These are phyloP conservation scores for Pulveroboletus frians DNA, from an alignment of 768 basidiomycete genomes.

Conservation along the genomic window DNA sequence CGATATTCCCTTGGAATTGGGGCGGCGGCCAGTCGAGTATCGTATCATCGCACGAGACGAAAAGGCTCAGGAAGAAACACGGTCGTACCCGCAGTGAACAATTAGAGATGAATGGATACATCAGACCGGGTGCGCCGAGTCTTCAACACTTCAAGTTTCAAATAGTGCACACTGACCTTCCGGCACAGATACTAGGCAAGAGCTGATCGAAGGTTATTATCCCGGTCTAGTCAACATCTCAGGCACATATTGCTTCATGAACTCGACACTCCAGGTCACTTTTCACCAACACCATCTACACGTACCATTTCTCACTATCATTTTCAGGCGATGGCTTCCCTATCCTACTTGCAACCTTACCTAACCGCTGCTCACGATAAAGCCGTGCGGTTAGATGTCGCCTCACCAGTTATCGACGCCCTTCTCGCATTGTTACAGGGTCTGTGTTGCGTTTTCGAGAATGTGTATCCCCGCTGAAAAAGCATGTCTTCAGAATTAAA, in stretches of 20 bases:
- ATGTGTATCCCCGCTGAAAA: conserved; percentile 3
- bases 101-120: conserved; percentile 39
- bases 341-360: conserved; percentile 76
- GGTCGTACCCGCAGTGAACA: conserved; percentile 55
- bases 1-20: conserved; percentile 63
- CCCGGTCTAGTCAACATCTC: conserved; percentile 94
- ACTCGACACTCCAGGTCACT: conserved; percentile 84
- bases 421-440: conserved; percentile 67
- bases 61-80: conserved; percentile 46
- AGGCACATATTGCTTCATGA: conserved; percentile 97
- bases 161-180: conserved; percentile 1
- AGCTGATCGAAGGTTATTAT: conserved; percentile 47
- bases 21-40: conserved; percentile 26
- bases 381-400: conserved; percentile 75
- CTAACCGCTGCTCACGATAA: conserved; percentile 69
- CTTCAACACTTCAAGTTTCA: neutral
- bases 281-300: neutral
- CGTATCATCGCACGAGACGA: conserved; percentile 30
- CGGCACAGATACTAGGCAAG: conserved; percentile 22
- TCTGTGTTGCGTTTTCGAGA: conserved; percentile 30
- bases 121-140: conserved; percentile 24
- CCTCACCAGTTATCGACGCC: conserved; percentile 82
- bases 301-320: conserved; percentile 14
- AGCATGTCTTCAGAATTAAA: conserved; percentile 49
- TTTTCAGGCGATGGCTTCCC: conserved; percentile 77